Conservation (phyloP, 2,329 filamentous ascomycete species). For the Neocucurbitaria cava region DNA sequence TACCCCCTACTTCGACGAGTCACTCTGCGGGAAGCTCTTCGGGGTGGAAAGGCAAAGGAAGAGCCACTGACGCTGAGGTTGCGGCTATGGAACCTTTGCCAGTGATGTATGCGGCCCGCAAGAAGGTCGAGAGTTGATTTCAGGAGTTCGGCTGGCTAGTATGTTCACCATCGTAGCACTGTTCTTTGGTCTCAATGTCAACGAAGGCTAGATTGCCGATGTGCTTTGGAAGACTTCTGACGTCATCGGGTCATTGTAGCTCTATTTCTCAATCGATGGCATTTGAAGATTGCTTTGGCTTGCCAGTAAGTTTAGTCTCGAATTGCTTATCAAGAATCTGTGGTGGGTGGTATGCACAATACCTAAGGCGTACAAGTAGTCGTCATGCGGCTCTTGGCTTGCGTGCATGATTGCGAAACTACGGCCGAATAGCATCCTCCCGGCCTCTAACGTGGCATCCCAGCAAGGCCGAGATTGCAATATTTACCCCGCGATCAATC, state of each 20-base stretch:
- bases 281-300: neutral
- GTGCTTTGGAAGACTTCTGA: neutral
- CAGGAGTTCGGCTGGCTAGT: neutral
- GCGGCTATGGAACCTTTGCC: neutral
- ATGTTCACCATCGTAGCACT: too few species aligned
- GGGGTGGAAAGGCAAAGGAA: too few species aligned
- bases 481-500: constrained; percentile 2
- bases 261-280: neutral
- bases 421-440: neutral
- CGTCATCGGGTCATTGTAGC: neutral
- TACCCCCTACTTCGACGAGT: too few species aligned
- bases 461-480: neutral
- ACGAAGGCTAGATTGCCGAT: neutral
- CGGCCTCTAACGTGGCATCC: neutral
- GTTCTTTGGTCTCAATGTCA: too few species aligned
- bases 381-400: constrained; percentile 2
- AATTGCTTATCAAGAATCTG: constrained; percentile 2
- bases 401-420: neutral
- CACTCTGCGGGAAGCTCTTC: too few species aligned
- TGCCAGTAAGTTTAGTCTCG: neutral
- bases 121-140: neutral
- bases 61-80: too few species aligned
- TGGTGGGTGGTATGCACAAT: too few species aligned
- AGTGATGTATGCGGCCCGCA: neutral
- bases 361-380: neutral